A percentile compares a stretch with the other conserved stretches of the same genome.
phyloP scores from a whole-genome alignment of 1,284 basidiomycete genomes.

The Cutaneotrichosporon sp. region DNA sequence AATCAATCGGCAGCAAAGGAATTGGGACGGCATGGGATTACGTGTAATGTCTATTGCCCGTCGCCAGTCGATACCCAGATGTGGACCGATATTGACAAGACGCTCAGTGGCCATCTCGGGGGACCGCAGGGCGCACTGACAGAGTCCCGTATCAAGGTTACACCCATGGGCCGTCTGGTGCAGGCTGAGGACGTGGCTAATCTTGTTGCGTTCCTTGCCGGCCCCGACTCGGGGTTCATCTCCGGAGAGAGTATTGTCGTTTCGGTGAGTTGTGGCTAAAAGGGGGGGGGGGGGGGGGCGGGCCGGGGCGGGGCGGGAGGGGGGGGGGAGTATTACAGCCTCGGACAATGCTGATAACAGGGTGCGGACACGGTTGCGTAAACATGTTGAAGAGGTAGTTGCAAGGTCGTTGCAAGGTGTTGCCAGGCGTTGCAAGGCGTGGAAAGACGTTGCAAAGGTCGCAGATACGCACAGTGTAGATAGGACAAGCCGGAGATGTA shows the following conservation, averaged over 20 bases:
- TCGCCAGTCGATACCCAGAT: conserved; percentile 53
- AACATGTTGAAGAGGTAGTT: too few relatives aligned
- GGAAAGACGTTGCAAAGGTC: background rate
- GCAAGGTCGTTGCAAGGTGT: background rate
- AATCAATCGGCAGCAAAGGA: conserved; percentile 54
- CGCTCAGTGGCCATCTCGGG: conserved; percentile 15
- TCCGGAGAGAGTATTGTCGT: conserved; percentile 25
- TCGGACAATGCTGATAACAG: background rate
- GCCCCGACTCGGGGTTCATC: conserved; percentile 26
- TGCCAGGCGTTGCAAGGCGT: too few relatives aligned
- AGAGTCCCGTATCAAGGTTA: background rate
- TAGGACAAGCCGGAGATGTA: background rate
- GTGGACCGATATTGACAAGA: conserved; percentile 34
- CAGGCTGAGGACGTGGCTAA: conserved; percentile 24
- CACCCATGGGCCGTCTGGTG: conserved; percentile 22
- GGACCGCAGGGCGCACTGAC: conserved; percentile 10
- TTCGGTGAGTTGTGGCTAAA: conserved; percentile 15
- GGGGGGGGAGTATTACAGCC: too few relatives aligned
- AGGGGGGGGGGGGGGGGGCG: too few relatives aligned
- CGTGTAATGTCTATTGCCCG: conserved; percentile 60
- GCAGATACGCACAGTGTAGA: too few relatives aligned
- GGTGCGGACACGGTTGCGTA: conserved; percentile 4
- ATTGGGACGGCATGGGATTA: conserved; percentile 55
- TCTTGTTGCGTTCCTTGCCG: conserved; percentile 27
- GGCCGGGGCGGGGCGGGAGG: too few relatives aligned